These are phyloP conservation scores for Fonsecaea monophora DNA, from an alignment of 2,329 filamentous ascomycete genomes.

Conservation along the genomic window DNA sequence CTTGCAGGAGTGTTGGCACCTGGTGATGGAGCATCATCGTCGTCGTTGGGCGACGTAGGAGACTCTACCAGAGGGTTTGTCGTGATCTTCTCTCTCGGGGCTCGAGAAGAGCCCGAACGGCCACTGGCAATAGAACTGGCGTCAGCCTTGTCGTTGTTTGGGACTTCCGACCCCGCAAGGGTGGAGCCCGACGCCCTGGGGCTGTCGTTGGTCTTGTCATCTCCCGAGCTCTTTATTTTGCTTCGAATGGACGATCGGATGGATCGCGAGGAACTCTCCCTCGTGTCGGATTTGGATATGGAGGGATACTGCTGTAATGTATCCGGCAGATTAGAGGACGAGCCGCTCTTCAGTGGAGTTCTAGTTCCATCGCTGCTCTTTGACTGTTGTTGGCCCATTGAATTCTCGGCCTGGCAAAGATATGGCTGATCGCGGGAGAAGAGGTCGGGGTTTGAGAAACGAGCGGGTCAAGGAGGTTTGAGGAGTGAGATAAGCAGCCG, in stretches of 20 bases:
- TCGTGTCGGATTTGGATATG: constrained; percentile 89
- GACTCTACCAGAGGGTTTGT: constrained; percentile 42
- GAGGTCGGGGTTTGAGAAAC: constrained; percentile 16
- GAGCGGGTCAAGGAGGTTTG: constrained; percentile 44
- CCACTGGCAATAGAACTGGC: constrained; percentile 73
- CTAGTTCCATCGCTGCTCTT: constrained; percentile 61
- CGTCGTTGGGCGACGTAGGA: constrained; percentile 41
- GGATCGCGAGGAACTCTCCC: constrained; percentile 81
- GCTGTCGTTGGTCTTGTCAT: constrained; percentile 66
- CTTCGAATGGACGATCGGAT: constrained; percentile 81
- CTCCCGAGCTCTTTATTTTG: constrained; percentile 75
- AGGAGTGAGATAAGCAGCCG: constrained; percentile 45
- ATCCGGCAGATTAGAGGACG: constrained; percentile 54
- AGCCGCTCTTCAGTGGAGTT: constrained; percentile 52
- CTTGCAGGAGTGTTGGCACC: constrained; percentile 61
- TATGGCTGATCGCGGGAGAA: constrained; percentile 20
- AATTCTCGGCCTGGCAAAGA: constrained; percentile 37
- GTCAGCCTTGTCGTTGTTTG: constrained; percentile 70
- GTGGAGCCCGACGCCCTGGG: constrained; percentile 75
- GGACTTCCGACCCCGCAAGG: constrained; percentile 66
- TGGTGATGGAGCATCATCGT: constrained; percentile 56
- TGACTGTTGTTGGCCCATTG: constrained; percentile 61
- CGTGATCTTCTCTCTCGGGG: constrained; percentile 37
- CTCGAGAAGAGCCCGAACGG: constrained; percentile 43
- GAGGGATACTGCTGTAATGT: constrained; percentile 86